These are phyloP conservation scores for Ogataea pini DNA, from an alignment of 805 yeast species.

Conservation along the genomic window DNA sequence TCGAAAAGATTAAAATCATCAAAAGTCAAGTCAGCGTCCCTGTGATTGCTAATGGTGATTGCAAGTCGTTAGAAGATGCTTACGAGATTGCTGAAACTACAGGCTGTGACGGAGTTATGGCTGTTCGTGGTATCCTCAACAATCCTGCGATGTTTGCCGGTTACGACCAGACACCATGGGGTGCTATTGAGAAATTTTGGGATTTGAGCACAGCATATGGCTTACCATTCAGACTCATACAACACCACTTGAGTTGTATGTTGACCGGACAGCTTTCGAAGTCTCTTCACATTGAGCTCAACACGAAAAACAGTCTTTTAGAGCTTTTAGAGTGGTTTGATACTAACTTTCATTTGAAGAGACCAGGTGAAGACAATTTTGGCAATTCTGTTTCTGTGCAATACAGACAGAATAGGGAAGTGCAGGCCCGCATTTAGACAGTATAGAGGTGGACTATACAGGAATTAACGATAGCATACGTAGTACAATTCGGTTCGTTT, in stretches of 20 bases:
- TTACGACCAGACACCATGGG: constrained; percentile 78
- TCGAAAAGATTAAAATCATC: constrained; percentile 74
- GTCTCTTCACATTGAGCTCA: constrained; percentile 58
- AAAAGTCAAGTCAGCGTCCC: constrained; percentile 65
- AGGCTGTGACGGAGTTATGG: constrained; percentile 91
- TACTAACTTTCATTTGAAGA: constrained; percentile 57
- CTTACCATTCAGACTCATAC: constrained; percentile 77
- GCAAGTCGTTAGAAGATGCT: constrained; percentile 69
- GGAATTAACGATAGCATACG: neutral
- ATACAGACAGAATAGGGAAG: constrained; percentile 33
- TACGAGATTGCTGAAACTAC: constrained; percentile 60
- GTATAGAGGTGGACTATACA: neutral
- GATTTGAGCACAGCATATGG: constrained; percentile 78
- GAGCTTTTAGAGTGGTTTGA: constrained; percentile 87
- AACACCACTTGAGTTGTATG: constrained; percentile 91
- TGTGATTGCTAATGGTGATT: constrained; percentile 98
- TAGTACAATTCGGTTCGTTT: neutral
- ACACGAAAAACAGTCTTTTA: constrained; percentile 55
- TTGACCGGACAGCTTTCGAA: constrained; percentile 55
- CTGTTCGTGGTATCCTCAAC: constrained; percentile 82
- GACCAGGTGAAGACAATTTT: constrained; percentile 71
- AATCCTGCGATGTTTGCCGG: constrained; percentile 92
- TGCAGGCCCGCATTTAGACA: constrained; percentile 30
- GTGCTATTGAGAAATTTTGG: constrained; percentile 82
- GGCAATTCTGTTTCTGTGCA: constrained; percentile 44